Percentiles rank a stretch among this genome's conserved stretches.
Conservation (phyloP, 768 basidiomycete genomes). For the Plicaturopsis crispa region DNA sequence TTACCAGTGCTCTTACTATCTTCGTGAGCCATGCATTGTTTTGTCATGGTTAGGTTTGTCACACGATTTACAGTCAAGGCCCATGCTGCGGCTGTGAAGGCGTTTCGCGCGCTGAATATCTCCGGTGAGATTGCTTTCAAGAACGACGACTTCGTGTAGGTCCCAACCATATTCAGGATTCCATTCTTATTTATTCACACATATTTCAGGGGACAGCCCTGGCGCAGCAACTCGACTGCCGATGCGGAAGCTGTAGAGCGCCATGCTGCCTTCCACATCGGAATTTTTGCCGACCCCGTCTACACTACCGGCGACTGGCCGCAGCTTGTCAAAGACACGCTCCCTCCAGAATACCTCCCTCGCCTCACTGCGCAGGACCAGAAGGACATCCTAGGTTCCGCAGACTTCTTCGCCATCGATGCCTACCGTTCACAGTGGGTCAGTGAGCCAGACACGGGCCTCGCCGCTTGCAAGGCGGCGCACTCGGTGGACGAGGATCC, state of each 20-base stretch:
- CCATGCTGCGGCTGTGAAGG: constrained; percentile 43
- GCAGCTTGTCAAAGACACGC: constrained; percentile 37
- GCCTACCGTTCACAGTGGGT: constrained; percentile 34
- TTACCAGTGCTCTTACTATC: constrained; percentile 34
- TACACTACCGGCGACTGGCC: constrained; percentile 50
- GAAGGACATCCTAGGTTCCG: constrained; percentile 35
- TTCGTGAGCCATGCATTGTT: constrained; percentile 27
- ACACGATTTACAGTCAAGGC: constrained; percentile 35
- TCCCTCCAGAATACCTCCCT: constrained; percentile 38
- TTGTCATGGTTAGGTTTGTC: too few relatives aligned
- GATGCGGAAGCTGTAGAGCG: constrained; percentile 38
- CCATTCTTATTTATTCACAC: too few relatives aligned
- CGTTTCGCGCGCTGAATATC: constrained; percentile 38
- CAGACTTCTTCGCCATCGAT: constrained; percentile 49
- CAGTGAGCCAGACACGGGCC: constrained; percentile 33
- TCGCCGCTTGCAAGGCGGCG: constrained; percentile 35
- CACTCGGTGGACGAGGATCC: constrained; percentile 37
- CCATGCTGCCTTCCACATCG: constrained; percentile 43
- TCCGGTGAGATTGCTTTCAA: constrained; percentile 47
- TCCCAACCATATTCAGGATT: too few relatives aligned
- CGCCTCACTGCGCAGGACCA: constrained; percentile 40
- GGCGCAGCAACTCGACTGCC: constrained; percentile 35
- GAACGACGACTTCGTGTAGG: constrained; percentile 43
- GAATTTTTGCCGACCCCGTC: constrained; percentile 40
- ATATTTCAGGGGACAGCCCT: constrained; percentile 36